Base-by-base conservation (phyloP, 2,329 filamentous ascomycete species). In the Aureobasidium sp. region DNA sequence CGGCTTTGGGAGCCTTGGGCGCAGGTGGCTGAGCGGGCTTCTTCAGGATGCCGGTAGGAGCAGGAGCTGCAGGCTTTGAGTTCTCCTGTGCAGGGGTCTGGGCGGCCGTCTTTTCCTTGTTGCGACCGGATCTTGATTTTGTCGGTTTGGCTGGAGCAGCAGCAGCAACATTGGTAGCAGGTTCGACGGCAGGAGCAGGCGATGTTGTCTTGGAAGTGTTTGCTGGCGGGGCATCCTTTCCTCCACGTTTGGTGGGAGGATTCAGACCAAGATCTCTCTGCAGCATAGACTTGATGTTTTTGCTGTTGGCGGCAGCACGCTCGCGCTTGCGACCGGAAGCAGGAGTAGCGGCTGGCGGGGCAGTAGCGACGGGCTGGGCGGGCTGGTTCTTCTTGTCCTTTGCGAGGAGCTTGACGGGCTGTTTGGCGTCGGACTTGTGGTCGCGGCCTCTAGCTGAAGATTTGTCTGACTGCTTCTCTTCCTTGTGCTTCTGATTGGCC, bases 181-280 rank as follows among this genome's bases (percentile, higher is more conserved):
- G 17, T 10, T 55, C 43, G 23, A 60, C 27, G 27, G 61, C 27
- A 27, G 61, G 45, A 23, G 59, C 51, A 15, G 55, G 31, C 13
- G 60, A 49, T 11, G 49, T 59, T 3, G 42, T 38, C 27, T 57
- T 57, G 17, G 21, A 37, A 35, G 50, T 31, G 5, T 38, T 53
- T 35, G 69, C 53, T 35, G 68, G 57, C 10, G 67, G 49, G 19
- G 61, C 57, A 64, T 68, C 60, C 51, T 45, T 63, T 50, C 69
- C 70, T 17, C 72, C 72, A 37, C 74, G 70, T 50, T 63, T 63
- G 47, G 71, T 68, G 33, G 75, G 68, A 40, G 76, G 75, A 31
- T 75, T 75, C 15, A 86, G 74, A 13, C 84, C 84, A 23, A 86
- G 73, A 68, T 87, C 84, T 60, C 83, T 80, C 65, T 85, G 82